Evolutionary conservation across 345 rosid species (phyloP).

Genomic region (Ceriops zippeliana): DNA sequence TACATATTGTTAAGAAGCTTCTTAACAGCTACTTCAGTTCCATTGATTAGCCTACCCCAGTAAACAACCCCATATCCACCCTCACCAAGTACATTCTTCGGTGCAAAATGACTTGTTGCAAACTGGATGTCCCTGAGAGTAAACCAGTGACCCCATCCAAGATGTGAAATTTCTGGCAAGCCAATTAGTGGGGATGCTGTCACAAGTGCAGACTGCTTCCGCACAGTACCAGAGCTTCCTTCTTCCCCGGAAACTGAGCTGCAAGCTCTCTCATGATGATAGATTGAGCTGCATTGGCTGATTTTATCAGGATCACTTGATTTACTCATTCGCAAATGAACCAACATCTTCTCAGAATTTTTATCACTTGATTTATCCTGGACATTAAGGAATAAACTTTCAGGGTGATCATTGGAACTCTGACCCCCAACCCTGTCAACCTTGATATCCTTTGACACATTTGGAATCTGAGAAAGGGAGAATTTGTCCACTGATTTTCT

Average conservation of each 20-base stretch:
- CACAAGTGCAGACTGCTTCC: slow-evolving; percentile 57
- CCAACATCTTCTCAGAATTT: slow-evolving; percentile 45
- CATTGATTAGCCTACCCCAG: slow-evolving; percentile 75
- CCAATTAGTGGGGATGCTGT: slow-evolving; percentile 89
- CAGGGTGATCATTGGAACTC: slow-evolving; percentile 42
- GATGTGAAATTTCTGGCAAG: slow-evolving; percentile 87
- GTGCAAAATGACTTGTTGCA: slow-evolving; percentile 70
- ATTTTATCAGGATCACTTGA: slow-evolving; percentile 75
- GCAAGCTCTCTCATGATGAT: slow-evolving; percentile 62
- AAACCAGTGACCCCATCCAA: slow-evolving; percentile 99
- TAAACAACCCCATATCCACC: slow-evolving; percentile 99
- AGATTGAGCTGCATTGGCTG: slow-evolving; percentile 72
- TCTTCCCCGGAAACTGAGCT: slow-evolving; percentile 87
- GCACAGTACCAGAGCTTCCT: slow-evolving; percentile 62
- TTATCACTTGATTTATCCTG: slow-evolving; percentile 56
- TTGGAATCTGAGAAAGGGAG: slow-evolving; percentile 64
- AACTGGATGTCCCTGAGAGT: slow-evolving; percentile 93
- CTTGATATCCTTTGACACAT: slow-evolving; percentile 79
- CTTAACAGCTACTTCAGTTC: slow-evolving; percentile 94
- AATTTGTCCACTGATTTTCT: slow-evolving; percentile 50
- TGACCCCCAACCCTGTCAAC: slow-evolving; percentile 68
- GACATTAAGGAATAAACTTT: slow-evolving; percentile 40
- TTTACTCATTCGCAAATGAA: slow-evolving; percentile 59
- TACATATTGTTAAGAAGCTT: slow-evolving; percentile 94
- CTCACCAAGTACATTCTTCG: slow-evolving; percentile 87